These are phyloP conservation scores for Aspergillus japonicus DNA, from an alignment of 2,329 filamentous ascomycete species.

Conservation along the genomic window DNA sequence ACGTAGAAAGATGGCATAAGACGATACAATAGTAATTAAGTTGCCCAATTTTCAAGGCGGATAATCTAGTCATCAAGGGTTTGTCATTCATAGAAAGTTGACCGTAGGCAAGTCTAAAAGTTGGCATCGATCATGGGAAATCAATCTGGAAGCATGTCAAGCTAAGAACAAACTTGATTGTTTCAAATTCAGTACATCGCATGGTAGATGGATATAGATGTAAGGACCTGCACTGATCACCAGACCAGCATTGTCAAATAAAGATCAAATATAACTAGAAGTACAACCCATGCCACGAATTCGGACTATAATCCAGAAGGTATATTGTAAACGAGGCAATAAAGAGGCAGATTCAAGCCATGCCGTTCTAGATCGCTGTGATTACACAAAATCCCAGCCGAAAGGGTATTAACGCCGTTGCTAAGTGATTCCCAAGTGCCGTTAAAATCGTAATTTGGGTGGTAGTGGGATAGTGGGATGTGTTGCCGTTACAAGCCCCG, in stretches of 20 bases:
- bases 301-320: background rate
- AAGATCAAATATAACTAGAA: background rate
- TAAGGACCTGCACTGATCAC: too few relatives aligned
- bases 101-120: too few relatives aligned
- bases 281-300: background rate
- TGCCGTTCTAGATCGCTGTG: background rate
- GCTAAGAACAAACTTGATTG: too few relatives aligned
- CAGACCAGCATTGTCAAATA: background rate
- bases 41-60: too few relatives aligned
- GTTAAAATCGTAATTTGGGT: background rate
- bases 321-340: background rate
- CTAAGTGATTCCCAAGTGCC: background rate
- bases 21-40: too few relatives aligned
- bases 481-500: constrained; percentile 26
- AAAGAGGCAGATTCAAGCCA: background rate
- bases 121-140: too few relatives aligned
- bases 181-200: too few relatives aligned
- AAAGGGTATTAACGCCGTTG: background rate
- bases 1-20: too few relatives aligned
- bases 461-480: background rate
- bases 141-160: too few relatives aligned
- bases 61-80: too few relatives aligned
- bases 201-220: too few relatives aligned
- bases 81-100: too few relatives aligned
- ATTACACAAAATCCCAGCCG: background rate